phyloP scores from a whole-genome alignment of 1,284 basidiomycete species.

The Ganoderma lingzhi region DNA sequence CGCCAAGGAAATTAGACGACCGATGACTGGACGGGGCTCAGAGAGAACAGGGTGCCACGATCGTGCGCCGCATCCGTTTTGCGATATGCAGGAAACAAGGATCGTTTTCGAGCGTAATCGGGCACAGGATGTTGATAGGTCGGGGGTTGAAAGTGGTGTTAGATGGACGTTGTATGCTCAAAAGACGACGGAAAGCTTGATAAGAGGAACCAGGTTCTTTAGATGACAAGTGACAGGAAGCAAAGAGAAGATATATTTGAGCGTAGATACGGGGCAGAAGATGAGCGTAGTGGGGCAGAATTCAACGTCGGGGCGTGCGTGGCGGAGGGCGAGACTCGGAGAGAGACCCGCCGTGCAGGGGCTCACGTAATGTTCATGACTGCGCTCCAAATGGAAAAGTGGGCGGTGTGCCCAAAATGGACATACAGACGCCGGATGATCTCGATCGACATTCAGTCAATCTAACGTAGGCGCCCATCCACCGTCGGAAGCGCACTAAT shows the following conservation, averaged over 20 bases:
- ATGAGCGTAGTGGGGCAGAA: not conserved
- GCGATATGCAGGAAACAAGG: not conserved
- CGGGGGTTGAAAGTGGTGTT: not conserved
- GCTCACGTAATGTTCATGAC: slow-evolving; percentile 12
- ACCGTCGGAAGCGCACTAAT: slow-evolving; percentile 25
- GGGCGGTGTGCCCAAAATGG: slow-evolving; percentile 12
- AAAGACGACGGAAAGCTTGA: slow-evolving; percentile 1
- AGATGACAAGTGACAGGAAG: not conserved
- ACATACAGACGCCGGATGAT: slow-evolving; percentile 25
- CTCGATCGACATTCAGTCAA: slow-evolving; percentile 32
- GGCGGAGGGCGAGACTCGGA: not conserved
- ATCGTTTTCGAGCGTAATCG: not conserved
- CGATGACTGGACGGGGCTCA: not conserved
- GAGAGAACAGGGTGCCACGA: not conserved
- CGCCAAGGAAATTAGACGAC: not conserved
- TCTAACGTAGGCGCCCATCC: slow-evolving; percentile 23
- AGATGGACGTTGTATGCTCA: not conserved
- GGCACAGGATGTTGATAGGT: not conserved
- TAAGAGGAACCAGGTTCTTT: not conserved
- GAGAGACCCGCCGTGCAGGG: slow-evolving; percentile 4
- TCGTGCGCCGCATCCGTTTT: not conserved
- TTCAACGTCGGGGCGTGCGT: not conserved
- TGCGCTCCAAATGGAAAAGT: slow-evolving; percentile 13
- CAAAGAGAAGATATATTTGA: not conserved
- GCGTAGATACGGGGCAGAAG: not conserved